phyloP scores from a whole-genome alignment of 192 early-diverging fungal genomes.

The Umbelopsis sp. region DNA sequence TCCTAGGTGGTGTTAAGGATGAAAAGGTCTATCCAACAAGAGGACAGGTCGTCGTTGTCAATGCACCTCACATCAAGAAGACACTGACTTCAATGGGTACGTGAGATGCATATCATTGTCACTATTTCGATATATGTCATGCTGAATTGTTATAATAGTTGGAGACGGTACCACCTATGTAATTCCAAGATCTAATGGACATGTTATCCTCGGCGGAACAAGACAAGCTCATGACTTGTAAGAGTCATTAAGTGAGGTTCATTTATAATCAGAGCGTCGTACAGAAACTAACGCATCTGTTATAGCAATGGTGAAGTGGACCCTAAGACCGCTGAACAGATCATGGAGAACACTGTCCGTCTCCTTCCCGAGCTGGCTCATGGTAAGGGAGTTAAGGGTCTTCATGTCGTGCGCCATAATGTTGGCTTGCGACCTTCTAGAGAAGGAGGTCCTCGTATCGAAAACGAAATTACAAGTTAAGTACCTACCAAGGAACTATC shows the following conservation, averaged over 20 bases:
- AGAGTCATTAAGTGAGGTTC: constrained; percentile 1
- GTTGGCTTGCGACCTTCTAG: constrained; percentile 61
- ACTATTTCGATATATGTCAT: neutral
- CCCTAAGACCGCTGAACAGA: constrained; percentile 43
- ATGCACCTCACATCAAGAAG: constrained; percentile 67
- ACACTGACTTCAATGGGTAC: constrained; percentile 53
- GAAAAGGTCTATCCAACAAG: constrained; percentile 70
- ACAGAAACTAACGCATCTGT: neutral
- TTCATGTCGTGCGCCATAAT: constrained; percentile 40
- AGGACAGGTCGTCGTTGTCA: constrained; percentile 80
- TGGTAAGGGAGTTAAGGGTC: constrained; percentile 31
- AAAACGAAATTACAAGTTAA: constrained; percentile 43
- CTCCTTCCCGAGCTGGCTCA: constrained; percentile 46
- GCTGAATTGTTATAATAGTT: neutral
- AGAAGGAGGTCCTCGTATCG: constrained; percentile 52
- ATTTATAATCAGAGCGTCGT: neutral
- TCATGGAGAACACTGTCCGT: constrained; percentile 39
- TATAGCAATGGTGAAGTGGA: constrained; percentile 27
- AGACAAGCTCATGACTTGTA: constrained; percentile 32
- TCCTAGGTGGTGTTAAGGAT: constrained; percentile 75
- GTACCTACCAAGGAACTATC: constrained; percentile 29
- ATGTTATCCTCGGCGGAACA: constrained; percentile 31
- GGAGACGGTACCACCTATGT: constrained; percentile 28
- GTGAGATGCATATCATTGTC: constrained; percentile 6
- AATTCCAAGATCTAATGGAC: constrained; percentile 31